phyloP scores from a whole-genome alignment of 2,329 filamentous ascomycete species.

The Aschersonia sp. region DNA sequence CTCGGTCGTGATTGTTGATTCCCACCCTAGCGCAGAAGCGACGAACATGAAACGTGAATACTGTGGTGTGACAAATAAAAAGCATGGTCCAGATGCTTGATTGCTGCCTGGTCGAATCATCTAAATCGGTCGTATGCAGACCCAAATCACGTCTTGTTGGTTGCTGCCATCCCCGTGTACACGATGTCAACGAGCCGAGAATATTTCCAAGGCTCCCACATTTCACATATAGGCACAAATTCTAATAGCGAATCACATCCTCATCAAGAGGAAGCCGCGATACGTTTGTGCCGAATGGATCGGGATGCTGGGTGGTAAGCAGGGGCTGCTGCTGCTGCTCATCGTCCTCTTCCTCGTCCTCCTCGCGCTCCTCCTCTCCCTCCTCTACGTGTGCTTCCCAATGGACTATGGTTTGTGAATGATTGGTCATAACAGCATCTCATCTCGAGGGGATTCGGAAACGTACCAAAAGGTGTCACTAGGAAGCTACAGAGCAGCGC shows the following conservation, averaged over 20 bases:
- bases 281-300: slow-evolving; percentile 3
- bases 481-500: slow-evolving; percentile 55
- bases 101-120: too few relatives aligned
- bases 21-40: too few relatives aligned
- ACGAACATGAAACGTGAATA: too few relatives aligned
- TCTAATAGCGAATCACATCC: slow-evolving; percentile 14
- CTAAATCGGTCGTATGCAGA: background rate
- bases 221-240: background rate
- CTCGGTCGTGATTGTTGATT: too few relatives aligned
- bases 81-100: too few relatives aligned
- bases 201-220: background rate
- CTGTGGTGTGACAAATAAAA: too few relatives aligned
- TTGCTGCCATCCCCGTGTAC: background rate
- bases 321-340: slow-evolving; percentile 8
- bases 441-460: too few relatives aligned
- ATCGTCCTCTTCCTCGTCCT: too few relatives aligned
- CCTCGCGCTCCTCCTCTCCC: slow-evolving; percentile 1
- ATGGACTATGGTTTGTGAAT: slow-evolving; percentile 11
- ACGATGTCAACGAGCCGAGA: background rate
- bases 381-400: slow-evolving; percentile 15
- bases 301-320: slow-evolving; percentile 5
- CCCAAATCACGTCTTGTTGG: background rate
- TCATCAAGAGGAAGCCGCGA: slow-evolving; percentile 10
- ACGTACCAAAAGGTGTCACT: slow-evolving; percentile 60
- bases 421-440: background rate